These are phyloP conservation scores for Beauveria sp. DNA, from an alignment of 2,329 filamentous ascomycete species.

Conservation along the genomic window DNA sequence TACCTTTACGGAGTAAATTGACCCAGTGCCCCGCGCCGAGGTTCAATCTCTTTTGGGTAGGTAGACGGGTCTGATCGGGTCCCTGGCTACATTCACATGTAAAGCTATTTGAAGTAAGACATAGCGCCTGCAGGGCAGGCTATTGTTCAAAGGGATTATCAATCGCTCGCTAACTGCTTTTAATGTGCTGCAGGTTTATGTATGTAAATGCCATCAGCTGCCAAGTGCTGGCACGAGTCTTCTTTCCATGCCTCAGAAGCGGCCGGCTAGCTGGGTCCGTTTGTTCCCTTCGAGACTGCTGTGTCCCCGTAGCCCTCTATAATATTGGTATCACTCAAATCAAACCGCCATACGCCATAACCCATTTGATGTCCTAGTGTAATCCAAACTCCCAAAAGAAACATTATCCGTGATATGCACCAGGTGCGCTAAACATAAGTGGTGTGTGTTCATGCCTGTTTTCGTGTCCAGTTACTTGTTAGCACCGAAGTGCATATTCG, in stretches of 20 bases:
- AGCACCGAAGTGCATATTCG: conserved; percentile 16
- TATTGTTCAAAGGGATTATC: neutral
- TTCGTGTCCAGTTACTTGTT: neutral
- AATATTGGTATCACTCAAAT: conserved; percentile 10
- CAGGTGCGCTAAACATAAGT: conserved; percentile 2
- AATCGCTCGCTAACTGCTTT: conserved; percentile 9
- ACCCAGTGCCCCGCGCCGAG: neutral
- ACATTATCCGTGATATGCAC: neutral
- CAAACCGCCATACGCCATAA: conserved; percentile 9
- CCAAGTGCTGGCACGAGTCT: neutral
- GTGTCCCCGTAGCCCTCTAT: conserved; percentile 9
- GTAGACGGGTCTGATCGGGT: neutral
- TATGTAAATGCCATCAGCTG: conserved; percentile 8
- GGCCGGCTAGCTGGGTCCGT: conserved; percentile 8
- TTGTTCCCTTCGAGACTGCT: conserved; percentile 9
- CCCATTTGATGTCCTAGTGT: conserved; percentile 1
- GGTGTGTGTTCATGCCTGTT: neutral
- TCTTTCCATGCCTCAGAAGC: neutral
- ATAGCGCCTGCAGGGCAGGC: neutral
- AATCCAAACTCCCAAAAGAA: conserved; percentile 12
- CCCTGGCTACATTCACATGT: conserved; percentile 1
- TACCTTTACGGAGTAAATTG: no score
- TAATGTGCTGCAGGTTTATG: neutral
- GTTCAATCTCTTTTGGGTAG: conserved; percentile 5
- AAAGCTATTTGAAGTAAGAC: neutral